These are phyloP conservation scores for Sporisorium graminicola DNA, from an alignment of 1,284 basidiomycete species.

Conservation along the genomic window DNA sequence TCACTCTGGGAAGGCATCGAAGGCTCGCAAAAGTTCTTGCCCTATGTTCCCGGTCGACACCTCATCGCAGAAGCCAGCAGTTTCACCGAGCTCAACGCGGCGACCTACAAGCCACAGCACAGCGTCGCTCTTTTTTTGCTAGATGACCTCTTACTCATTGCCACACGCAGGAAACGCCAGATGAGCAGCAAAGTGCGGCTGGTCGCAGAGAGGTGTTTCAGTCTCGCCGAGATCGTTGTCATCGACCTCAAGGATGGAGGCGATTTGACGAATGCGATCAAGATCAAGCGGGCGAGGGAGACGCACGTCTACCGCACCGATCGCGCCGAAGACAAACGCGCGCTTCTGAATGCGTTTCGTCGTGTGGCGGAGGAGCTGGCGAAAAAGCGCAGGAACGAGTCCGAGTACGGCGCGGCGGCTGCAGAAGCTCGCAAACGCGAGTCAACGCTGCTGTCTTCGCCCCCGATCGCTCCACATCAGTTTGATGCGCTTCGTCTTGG, in stretches of 20 bases:
- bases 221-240: constrained; percentile 89
- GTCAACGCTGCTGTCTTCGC: constrained; percentile 35
- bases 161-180: constrained; percentile 73
- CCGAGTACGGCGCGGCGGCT: constrained; percentile 71
- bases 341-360: constrained; percentile 84
- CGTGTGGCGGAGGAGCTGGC: constrained; percentile 91
- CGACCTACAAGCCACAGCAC: constrained; percentile 92
- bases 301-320: constrained; percentile 92
- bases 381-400: constrained; percentile 90
- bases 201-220: constrained; percentile 93
- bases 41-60: constrained; percentile 88
- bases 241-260: constrained; percentile 94
- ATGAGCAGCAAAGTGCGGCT: constrained; percentile 75
- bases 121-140: constrained; percentile 89
- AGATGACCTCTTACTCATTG: constrained; percentile 90
- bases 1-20: constrained; percentile 90
- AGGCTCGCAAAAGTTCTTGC: constrained; percentile 95
- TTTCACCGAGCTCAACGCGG: constrained; percentile 87
- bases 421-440: constrained; percentile 48
- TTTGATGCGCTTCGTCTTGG: constrained; percentile 10
- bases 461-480: constrained; percentile 16
- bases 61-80: constrained; percentile 87
- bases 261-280: constrained; percentile 94
- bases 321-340: constrained; percentile 84
- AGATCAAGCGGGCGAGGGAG: constrained; percentile 92